Evolutionary conservation across 192 early-diverging fungal species (phyloP).

Genomic region (Coemansia brasiliensis): DNA sequence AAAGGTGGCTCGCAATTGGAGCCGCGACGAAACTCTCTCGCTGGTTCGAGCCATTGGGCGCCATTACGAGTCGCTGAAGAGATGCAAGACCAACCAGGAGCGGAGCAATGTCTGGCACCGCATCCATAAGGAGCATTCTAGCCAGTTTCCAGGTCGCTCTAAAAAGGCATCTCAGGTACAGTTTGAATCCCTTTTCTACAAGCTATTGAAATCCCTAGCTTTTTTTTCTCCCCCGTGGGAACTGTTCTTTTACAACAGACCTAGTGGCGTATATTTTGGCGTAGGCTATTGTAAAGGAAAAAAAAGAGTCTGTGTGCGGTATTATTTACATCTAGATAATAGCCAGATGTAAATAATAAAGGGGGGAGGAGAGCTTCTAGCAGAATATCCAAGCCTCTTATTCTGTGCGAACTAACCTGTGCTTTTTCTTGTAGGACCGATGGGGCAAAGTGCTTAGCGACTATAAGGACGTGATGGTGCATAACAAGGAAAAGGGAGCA

Average conservation of each 20-base stretch:
- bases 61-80: slow-evolving; percentile 47
- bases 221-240: no score
- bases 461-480: slow-evolving; percentile 53
- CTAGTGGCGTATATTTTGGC: no score
- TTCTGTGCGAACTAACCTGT: not conserved
- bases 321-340: no score
- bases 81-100: slow-evolving; percentile 57
- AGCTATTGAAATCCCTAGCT: no score
- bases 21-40: slow-evolving; percentile 51
- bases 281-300: no score
- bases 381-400: no score
- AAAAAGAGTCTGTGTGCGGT: no score
- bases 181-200: no score
- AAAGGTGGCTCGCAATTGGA: slow-evolving; percentile 55
- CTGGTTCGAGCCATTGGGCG: slow-evolving; percentile 50
- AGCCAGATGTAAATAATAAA: no score
- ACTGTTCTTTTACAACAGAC: no score
- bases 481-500: slow-evolving; percentile 56
- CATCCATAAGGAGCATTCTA: slow-evolving; percentile 54
- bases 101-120: slow-evolving; percentile 55
- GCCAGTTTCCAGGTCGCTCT: slow-evolving; percentile 50
- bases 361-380: no score
- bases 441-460: slow-evolving; percentile 57
- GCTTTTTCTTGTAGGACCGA: slow-evolving; percentile 35
- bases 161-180: slow-evolving; percentile 56